Evolutionary conservation across 805 yeast genomes (phyloP).

Genomic region (Saturnispora sekii): DNA sequence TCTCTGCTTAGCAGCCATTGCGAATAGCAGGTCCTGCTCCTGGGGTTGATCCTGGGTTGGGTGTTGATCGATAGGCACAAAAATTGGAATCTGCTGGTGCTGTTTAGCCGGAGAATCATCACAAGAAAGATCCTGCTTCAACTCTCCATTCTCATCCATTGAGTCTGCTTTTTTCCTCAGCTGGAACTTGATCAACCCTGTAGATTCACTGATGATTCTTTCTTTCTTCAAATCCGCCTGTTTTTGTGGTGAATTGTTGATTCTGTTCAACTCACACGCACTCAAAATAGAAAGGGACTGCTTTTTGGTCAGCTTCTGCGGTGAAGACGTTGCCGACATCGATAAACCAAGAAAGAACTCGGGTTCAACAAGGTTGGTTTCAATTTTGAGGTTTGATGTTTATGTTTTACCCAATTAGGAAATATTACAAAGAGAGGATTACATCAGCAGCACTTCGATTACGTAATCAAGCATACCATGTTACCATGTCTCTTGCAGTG

Average conservation of each 20-base stretch:
- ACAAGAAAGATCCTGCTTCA: background rate
- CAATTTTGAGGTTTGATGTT: background rate
- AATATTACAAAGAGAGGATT: too few species aligned
- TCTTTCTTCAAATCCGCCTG: conserved; percentile 17
- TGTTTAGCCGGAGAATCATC: too few species aligned
- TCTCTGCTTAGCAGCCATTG: conserved; percentile 44
- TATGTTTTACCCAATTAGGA: too few species aligned
- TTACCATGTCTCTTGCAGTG: too few species aligned
- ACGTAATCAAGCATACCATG: too few species aligned
- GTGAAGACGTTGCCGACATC: background rate
- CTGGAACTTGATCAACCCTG: conserved; percentile 41
- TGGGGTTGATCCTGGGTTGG: background rate
- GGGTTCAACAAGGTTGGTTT: background rate
- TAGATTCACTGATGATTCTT: conserved; percentile 38
- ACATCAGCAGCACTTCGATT: too few species aligned
- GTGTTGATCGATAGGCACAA: conserved; percentile 25
- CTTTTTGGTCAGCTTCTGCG: conserved; percentile 15
- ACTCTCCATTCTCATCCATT: background rate
- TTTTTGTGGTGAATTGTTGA: conserved; percentile 11
- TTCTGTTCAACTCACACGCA: conserved; percentile 19
- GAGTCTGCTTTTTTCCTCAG: conserved; percentile 15
- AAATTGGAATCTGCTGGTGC: conserved; percentile 23
- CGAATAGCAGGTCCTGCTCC: conserved; percentile 22
- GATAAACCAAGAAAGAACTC: background rate
- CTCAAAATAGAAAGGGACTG: conserved; percentile 28